Evolutionary conservation across 1,139 yeast species (phyloP), one percentile per base, ranked within the genome.

Genomic region (Taiozyma sp.): DNA sequence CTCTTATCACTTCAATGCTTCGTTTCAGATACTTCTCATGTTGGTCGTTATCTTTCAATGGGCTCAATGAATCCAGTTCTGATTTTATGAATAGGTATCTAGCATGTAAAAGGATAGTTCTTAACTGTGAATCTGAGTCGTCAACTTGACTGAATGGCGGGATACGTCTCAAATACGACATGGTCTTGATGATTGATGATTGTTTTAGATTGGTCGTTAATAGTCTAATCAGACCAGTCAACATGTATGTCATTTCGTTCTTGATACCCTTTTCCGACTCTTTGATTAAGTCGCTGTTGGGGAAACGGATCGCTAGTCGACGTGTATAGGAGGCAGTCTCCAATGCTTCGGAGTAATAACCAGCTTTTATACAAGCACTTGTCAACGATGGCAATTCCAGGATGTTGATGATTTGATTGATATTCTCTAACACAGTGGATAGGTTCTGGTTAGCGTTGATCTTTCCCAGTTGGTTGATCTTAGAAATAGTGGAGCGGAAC

Each of bases 311-410:
- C 1, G 77, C 72, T 41, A 92, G 71, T 47, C 96, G 76, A 54
- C 83, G 79, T 0, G 87, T 81, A 62, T 87, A 82, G 44, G 85
- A 78, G 19, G 90, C 84, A 19, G 88, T 79, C 58, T 89, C 96
- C 39, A 92, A 76, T 8, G 97, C 91, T 62, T 91, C 97, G 43
- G 91, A 88, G 65, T 91, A 93, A 64, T 88, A 88, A 0, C 97
- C 97, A 50, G 87, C 87, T 49, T 81, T 75, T 8, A 91, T 89
- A 67, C 97, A 89, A n/a, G 92, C 81, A 50, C 83, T 78, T 43
- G 95, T 84, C 49, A 92, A 68, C 2, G 95, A 78, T 0, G 98
- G 98, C 34, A 93, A 71, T 63, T 90, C 96, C 55, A 92, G 72
- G 12, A 91, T 76, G 60, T 89, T 96, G 55, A 87, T 80, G 12